A percentile compares a stretch with the other conserved stretches of the same genome.
phyloP scores from a whole-genome alignment of 768 basidiomycete species.

The Mycena chlorophos region DNA sequence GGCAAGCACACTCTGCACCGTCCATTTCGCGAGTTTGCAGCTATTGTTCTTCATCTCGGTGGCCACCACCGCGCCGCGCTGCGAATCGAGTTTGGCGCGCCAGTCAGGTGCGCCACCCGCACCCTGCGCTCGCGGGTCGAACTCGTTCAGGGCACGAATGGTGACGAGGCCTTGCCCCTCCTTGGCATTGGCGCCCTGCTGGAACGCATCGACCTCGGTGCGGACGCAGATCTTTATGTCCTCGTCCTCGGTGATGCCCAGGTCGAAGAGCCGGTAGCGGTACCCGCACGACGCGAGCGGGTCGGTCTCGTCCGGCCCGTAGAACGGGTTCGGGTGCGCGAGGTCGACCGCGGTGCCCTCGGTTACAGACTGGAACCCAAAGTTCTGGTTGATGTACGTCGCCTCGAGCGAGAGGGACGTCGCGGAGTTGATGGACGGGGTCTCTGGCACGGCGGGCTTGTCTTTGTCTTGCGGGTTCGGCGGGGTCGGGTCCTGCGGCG shows the following conservation, averaged over 20 bases:
- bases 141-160: slow-evolving; percentile 95
- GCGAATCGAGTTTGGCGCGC: slow-evolving; percentile 94
- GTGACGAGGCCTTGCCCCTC: slow-evolving; percentile 82
- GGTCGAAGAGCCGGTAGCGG: slow-evolving; percentile 92
- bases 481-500: slow-evolving; percentile 80
- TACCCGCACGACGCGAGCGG: slow-evolving; percentile 96
- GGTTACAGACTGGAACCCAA: slow-evolving; percentile 91
- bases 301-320: slow-evolving; percentile 88
- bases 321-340: slow-evolving; percentile 92
- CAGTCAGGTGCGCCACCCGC: slow-evolving; percentile 98
- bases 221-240: slow-evolving; percentile 88
- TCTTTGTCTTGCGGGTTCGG: slow-evolving; percentile 78
- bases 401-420: slow-evolving; percentile 94
- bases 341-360: slow-evolving; percentile 75
- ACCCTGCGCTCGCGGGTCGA: slow-evolving; percentile 86
- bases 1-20: slow-evolving; percentile 91
- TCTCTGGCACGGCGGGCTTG: slow-evolving; percentile 60
- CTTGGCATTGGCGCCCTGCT: slow-evolving; percentile 55
- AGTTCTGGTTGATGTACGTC: slow-evolving; percentile 99
- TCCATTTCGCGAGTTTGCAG: slow-evolving; percentile 96
- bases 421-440: slow-evolving; percentile 87
- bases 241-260: slow-evolving; percentile 88
- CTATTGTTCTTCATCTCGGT: slow-evolving; percentile 99
- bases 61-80: slow-evolving; percentile 95
- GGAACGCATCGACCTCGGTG: slow-evolving; percentile 94